phyloP scores from a whole-genome alignment of 2,329 filamentous ascomycete genomes.

The Phialocephala sp. region DNA sequence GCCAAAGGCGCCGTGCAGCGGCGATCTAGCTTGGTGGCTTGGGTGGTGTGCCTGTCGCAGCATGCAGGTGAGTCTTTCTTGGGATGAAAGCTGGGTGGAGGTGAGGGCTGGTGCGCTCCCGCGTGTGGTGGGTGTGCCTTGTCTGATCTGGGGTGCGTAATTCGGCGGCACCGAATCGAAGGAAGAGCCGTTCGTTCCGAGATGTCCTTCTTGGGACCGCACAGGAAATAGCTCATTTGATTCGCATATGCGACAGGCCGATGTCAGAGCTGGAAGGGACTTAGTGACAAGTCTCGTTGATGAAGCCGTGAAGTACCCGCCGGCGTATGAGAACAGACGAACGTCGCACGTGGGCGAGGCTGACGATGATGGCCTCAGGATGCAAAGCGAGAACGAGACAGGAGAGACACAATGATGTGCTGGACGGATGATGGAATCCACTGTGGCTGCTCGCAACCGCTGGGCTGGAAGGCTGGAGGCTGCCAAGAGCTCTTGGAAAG shows the following conservation, averaged over 20 bases:
- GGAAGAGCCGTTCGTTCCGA: constrained; percentile 8
- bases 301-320: constrained; percentile 7
- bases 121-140: neutral
- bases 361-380: neutral
- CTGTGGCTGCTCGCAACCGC: neutral
- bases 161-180: neutral
- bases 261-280: neutral
- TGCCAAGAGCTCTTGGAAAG: constrained; percentile 2
- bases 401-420: neutral
- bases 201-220: neutral
- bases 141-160: constrained; percentile 2
- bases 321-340: constrained; percentile 12
- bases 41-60: too few species aligned
- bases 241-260: neutral
- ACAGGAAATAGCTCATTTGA: neutral
- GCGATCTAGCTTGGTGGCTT: neutral
- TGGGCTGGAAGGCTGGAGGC: neutral
- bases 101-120: too few species aligned
- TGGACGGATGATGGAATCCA: constrained; percentile 1
- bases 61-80: too few species aligned
- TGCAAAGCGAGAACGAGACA: neutral
- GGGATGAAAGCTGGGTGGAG: too few species aligned
- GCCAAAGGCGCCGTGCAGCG: constrained; percentile 6
- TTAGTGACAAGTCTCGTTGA: neutral
- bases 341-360: constrained; percentile 15